phyloP scores from a whole-genome alignment of 306 rosid genomes.

The Vachellia collinsii region DNA sequence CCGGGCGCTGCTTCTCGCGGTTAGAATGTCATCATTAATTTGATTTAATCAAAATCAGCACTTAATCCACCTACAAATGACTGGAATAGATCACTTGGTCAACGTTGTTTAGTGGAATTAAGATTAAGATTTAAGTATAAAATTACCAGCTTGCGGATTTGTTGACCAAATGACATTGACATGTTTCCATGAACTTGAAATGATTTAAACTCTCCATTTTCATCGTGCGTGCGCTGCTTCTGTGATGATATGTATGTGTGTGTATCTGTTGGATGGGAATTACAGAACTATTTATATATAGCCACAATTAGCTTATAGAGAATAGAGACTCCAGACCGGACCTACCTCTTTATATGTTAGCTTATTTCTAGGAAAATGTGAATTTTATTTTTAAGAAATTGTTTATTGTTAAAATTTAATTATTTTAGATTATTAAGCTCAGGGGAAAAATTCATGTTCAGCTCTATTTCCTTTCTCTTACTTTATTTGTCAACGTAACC shows the following conservation, averaged over 20 bases:
- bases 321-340: neutral
- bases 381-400: too few species aligned
- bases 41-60: neutral
- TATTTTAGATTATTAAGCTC: neutral
- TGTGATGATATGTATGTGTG: neutral
- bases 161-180: neutral
- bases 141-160: neutral
- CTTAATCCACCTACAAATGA: neutral
- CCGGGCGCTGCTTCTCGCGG: neutral
- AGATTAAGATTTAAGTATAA: neutral
- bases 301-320: neutral
- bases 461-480: too few species aligned
- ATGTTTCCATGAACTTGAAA: neutral
- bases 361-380: neutral
- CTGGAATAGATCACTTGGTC: too few species aligned
- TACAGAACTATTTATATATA: neutral
- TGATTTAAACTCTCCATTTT: neutral
- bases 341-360: neutral
- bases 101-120: too few species aligned
- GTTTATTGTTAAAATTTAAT: neutral
- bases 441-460: neutral
- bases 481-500: too few species aligned
- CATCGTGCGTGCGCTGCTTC: neutral
- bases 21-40: neutral
- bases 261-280: neutral